These are phyloP conservation scores for Pichiaceae sp. DNA, from an alignment of 1,139 yeast genomes.

Conservation along the genomic window DNA sequence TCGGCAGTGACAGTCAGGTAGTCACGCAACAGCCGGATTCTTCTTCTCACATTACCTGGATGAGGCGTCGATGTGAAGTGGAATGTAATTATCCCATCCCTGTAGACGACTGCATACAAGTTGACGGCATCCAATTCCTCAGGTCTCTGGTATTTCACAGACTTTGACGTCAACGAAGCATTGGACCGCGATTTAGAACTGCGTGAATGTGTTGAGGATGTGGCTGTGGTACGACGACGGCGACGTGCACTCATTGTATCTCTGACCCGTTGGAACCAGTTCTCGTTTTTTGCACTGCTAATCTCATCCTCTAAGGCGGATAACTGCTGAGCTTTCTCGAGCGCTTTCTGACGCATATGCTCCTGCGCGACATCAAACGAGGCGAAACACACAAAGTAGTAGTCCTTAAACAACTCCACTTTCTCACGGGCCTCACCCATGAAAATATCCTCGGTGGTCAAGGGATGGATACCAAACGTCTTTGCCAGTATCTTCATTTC, in stretches of 20 bases:
- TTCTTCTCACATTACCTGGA: slow-evolving; percentile 88
- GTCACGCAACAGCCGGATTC: slow-evolving; percentile 81
- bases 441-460: slow-evolving; percentile 92
- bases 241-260: slow-evolving; percentile 2
- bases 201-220: neutral
- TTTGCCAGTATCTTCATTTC: slow-evolving; percentile 91
- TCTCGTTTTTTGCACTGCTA: slow-evolving; percentile 8
- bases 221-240: neutral
- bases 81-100: slow-evolving; percentile 85
- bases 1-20: slow-evolving; percentile 86
- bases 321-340: slow-evolving; percentile 15
- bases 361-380: slow-evolving; percentile 84
- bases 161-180: slow-evolving; percentile 9
- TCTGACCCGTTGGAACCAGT: slow-evolving; percentile 5
- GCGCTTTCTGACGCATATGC: slow-evolving; percentile 34
- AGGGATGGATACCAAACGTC: slow-evolving; percentile 90
- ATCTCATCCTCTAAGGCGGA: slow-evolving; percentile 21
- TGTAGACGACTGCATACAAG: slow-evolving; percentile 87
- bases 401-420: slow-evolving; percentile 83
- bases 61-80: slow-evolving; percentile 95
- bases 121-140: slow-evolving; percentile 86
- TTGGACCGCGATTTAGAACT: neutral
- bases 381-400: slow-evolving; percentile 88
- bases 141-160: slow-evolving; percentile 29
- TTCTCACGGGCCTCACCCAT: slow-evolving; percentile 93